These are phyloP conservation scores for Rosa chinensis DNA, from an alignment of 306 rosid species.

Conservation along the genomic window DNA sequence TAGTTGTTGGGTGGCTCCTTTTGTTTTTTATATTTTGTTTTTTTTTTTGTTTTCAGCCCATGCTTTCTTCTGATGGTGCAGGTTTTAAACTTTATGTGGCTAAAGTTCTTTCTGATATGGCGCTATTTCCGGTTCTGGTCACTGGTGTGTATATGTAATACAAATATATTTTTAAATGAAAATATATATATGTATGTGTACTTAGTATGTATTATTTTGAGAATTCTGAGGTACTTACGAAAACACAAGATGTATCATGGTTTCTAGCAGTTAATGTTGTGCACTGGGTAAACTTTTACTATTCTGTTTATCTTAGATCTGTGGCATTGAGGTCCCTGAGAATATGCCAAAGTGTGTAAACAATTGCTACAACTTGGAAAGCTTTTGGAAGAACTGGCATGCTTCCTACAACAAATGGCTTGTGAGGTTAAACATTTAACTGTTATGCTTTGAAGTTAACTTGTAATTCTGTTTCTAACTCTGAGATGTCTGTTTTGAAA, in stretches of 20 bases:
- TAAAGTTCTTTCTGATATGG: slow-evolving; percentile 86
- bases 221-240: background rate
- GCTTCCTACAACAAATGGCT: slow-evolving; percentile 99
- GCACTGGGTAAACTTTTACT: background rate
- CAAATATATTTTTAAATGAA: too few species aligned
- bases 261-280: slow-evolving; percentile 16
- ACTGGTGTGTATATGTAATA: slow-evolving; percentile 52
- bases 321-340: slow-evolving; percentile 88
- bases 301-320: slow-evolving; percentile 46
- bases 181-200: too few species aligned
- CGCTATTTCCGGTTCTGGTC: slow-evolving; percentile 95
- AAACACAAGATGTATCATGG: background rate
- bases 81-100: slow-evolving; percentile 97
- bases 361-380: slow-evolving; percentile 84
- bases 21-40: background rate
- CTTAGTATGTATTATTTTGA: background rate
- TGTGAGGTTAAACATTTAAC: slow-evolving; percentile 64
- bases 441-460: slow-evolving; percentile 20
- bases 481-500: background rate
- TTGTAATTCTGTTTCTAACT: slow-evolving; percentile 18
- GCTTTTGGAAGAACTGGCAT: slow-evolving; percentile 98
- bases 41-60: background rate
- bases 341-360: slow-evolving; percentile 95
- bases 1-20: background rate
- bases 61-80: slow-evolving; percentile 38